Percentiles rank a stretch among this genome's conserved stretches.
phyloP scores from a whole-genome alignment of 225 moss, liverwort and hornwort species.

The Physcomitrellopsis africana region DNA sequence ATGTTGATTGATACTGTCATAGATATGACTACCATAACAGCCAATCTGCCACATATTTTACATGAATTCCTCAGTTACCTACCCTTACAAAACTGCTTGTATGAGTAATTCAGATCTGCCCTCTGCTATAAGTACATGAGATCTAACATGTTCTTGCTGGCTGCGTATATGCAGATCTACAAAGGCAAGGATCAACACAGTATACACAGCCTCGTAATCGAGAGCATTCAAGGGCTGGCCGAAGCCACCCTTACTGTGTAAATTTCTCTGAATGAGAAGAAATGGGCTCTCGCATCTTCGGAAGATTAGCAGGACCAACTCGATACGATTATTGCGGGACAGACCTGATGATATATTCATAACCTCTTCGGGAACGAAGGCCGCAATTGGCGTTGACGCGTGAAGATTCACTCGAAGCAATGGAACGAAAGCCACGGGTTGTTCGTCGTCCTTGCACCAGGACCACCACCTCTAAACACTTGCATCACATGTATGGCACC shows the following conservation, averaged over 20 bases:
- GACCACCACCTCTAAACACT: slow-evolving; percentile 3
- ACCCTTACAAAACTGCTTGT: neutral
- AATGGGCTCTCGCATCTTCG: neutral
- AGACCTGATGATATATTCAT: neutral
- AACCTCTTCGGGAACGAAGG: slow-evolving; percentile 1
- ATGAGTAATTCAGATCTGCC: slow-evolving; percentile 15
- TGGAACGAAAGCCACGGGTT: neutral
- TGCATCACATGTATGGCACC: neutral
- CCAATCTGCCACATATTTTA: slow-evolving; percentile 19
- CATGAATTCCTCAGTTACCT: neutral
- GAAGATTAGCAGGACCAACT: neutral
- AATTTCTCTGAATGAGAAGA: neutral
- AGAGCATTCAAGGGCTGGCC: neutral
- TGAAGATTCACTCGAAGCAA: neutral
- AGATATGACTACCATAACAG: neutral
- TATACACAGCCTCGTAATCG: slow-evolving; percentile 12
- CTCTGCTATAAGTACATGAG: slow-evolving; percentile 9
- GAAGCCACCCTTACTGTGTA: slow-evolving; percentile 1
- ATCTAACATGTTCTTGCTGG: slow-evolving; percentile 1
- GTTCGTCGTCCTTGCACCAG: neutral
- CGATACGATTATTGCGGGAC: neutral
- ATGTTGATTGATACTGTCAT: slow-evolving; percentile 10
- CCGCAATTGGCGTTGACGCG: neutral
- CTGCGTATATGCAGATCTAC: neutral
- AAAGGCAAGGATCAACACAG: slow-evolving; percentile 5